Conservation (phyloP, 345 rosid species). For the Conringia planisiliqua region DNA sequence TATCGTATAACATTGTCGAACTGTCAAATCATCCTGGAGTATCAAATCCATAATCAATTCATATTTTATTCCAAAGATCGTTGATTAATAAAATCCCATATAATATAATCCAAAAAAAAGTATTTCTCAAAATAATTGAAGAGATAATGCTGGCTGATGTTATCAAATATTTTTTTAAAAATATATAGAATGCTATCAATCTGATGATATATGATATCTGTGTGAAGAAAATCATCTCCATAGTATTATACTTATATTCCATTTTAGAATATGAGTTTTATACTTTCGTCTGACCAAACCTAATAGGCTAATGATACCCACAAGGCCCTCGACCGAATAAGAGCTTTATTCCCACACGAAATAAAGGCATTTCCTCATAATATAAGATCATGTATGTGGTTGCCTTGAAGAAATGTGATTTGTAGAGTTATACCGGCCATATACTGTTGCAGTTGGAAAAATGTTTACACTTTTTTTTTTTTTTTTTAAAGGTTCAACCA, state of each 20-base stretch:
- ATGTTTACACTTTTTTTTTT: too few relatives aligned
- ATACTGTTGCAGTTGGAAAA: not conserved
- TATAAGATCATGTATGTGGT: not conserved
- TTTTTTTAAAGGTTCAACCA: too few relatives aligned
- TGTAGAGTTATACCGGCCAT: not conserved
- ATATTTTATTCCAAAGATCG: not conserved
- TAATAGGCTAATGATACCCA: not conserved
- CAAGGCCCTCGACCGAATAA: not conserved
- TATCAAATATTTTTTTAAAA: not conserved
- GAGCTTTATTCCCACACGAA: not conserved
- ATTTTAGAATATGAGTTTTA: not conserved
- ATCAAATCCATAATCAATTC: not conserved
- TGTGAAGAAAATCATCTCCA: not conserved
- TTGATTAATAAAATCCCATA: not conserved
- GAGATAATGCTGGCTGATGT: not conserved
- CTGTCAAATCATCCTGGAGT: slow-evolving; percentile 23
- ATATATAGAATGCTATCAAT: not conserved
- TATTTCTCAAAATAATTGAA: not conserved
- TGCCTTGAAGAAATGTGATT: not conserved
- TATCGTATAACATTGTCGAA: not conserved
- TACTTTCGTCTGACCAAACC: not conserved
- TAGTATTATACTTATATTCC: not conserved
- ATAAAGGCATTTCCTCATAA: not conserved
- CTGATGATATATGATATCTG: not conserved
- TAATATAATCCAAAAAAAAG: not conserved